Evolutionary conservation across 1,284 basidiomycete genomes (phyloP), one percentile per base, ranked within the genome.

Genomic region (Pseudozyma sp.): DNA sequence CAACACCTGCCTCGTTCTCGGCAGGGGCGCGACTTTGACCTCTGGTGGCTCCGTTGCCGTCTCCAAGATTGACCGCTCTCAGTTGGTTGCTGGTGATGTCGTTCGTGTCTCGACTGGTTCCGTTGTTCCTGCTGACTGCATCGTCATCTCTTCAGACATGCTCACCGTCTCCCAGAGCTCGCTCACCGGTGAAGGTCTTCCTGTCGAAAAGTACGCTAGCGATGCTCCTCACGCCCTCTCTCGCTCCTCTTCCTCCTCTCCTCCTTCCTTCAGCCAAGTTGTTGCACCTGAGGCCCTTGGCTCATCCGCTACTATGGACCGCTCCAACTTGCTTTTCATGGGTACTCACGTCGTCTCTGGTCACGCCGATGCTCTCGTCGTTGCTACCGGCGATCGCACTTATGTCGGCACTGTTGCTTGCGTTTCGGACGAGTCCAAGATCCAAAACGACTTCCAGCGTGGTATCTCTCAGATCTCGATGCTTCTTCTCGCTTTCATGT

Each of bases 401-500:
- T 53, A 53, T 25, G 52, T 53, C 40, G 52, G 52, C 38, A 53
- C 52, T 12, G 52, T 53, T 39, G 52, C 52, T 2, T 43, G 52
- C 19, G 52, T 53, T 18, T 53, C 52, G 40, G 52, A 53, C 39
- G 18, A 53, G 21, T 53, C 40, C 39, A 42, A 53, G 52, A 25
- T 42, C 5, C 52, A 53, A 39, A 53, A 53, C 39, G 52, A 53
- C 52, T 53, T 53, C 39, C 52, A 53, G 38, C 52, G 52, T 13
- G 52, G 52, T 31, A 40, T 53, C 40, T 53, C 52, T 19, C 38
- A 31, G 39, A 53, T 53, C 21, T 53, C 52, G 38, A 53, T 53
- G 52, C 52, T 53, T 19, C 52, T 53, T 9, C 52, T 53, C 10
- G 52, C 52, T n/a, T 53, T 53, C 52, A 53, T 53, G 52, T 53